Base-by-base conservation (phyloP, 176 grass and related monocot genomes). In the Aegilops sharonensis region DNA sequence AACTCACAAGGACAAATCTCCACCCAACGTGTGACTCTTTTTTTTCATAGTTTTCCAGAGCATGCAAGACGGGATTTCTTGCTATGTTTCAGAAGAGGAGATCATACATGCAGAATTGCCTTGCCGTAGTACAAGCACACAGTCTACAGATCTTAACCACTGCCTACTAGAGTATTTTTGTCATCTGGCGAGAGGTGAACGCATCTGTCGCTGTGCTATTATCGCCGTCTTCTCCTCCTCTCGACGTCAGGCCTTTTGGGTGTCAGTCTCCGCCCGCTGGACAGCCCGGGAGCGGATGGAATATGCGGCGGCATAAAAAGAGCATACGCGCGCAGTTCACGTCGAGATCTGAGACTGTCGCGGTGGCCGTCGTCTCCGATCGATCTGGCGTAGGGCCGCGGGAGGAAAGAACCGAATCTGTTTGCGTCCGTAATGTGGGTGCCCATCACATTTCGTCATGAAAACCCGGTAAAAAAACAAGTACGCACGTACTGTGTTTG, bases 231-330 rank as follows among this genome's bases (percentile, higher is more conserved):
- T 47, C 60, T 20, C 47, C 5, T 85, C 32, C 3, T n/a, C 11
- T 86, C 64, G 13, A 83, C 84, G 79, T 87, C 89, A 36, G 0
- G 5, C 31, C 73, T 21, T 72, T 78, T 90, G 2, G 4, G 68
- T 0, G 24, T 35, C 83, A 20, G 60, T 8, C 37, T 80, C 78
- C 7, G 37, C 13, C 68, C 5, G 13, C 60, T 1, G 45, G 75
- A 6, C 6, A 14, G 32, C 1, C 18, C 5, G 15, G 78, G 20
- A 1, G 37, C 25, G 21, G 6, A 31, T 64, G 79, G 89, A 87
- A 90, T 87, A 90, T 90, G 84, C 89, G 79, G 84, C 80, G 84
- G 84, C 79, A 66, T 86, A 87, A 78, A 80, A 80, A 68, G 52
- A n/a, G 65, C 69, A 66, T 76, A 76, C 42, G 45, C 45, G 45